Evolutionary conservation across 805 yeast genomes (phyloP).

Genomic region (Candida mattraensis): DNA sequence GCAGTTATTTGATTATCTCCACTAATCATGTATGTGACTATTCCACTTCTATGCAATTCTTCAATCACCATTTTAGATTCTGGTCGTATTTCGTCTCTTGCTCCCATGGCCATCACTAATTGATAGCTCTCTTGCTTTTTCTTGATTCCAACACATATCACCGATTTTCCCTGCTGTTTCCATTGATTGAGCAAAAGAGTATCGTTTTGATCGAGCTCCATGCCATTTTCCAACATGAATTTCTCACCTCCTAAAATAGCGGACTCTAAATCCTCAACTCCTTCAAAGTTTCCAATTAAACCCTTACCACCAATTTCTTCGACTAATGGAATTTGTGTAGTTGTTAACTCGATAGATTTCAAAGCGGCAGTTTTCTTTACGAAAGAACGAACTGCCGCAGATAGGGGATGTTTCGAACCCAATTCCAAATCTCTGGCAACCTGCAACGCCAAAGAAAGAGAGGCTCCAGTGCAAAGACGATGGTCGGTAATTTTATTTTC

Average conservation of each 20-base stretch:
- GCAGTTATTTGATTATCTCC: conserved; percentile 75
- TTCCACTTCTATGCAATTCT: conserved; percentile 39
- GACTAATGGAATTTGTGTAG: conserved; percentile 44
- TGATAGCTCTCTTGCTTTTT: conserved; percentile 34
- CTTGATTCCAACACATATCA: conserved; percentile 52
- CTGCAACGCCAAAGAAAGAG: conserved; percentile 40
- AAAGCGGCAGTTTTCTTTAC: conserved; percentile 25
- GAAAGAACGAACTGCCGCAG: conserved; percentile 52
- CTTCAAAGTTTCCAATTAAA: conserved; percentile 43
- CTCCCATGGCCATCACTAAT: conserved; percentile 51
- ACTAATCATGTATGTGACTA: conserved; percentile 72
- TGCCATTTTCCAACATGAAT: conserved; percentile 49
- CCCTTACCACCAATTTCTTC: conserved; percentile 64
- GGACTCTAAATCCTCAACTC: conserved; percentile 21
- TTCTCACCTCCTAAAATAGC: conserved; percentile 62
- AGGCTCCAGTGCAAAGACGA: conserved; percentile 29
- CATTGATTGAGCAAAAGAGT: conserved; percentile 42
- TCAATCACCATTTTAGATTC: conserved; percentile 57
- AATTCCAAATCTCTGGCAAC: conserved; percentile 58
- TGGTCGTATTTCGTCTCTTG: conserved; percentile 58
- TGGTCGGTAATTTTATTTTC: conserved; percentile 56
- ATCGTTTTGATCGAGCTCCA: conserved; percentile 37
- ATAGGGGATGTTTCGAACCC: conserved; percentile 69
- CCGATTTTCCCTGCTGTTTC: conserved; percentile 66
- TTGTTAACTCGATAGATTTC: conserved; percentile 21